These are phyloP conservation scores for Candida boleticola DNA, from an alignment of 805 yeast genomes.

Conservation along the genomic window DNA sequence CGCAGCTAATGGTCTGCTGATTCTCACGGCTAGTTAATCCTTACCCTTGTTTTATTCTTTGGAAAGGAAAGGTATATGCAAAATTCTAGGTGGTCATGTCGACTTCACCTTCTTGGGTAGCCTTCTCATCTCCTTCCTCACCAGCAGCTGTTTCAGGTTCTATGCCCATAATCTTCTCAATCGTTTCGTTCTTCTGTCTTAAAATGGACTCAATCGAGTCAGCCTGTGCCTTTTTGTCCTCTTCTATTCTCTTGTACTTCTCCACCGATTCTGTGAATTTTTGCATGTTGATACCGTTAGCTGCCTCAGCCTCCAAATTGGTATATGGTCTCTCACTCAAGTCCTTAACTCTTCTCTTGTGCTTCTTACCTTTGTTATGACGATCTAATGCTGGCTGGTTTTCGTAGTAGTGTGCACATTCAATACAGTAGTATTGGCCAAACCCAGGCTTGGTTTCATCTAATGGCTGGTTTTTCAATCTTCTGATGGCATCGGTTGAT, in stretches of 20 bases:
- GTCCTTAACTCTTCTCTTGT: conserved; percentile 80
- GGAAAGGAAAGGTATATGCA: too few relatives aligned
- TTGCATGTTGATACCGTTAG: conserved; percentile 72
- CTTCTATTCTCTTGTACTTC: conserved; percentile 48
- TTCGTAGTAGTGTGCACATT: conserved; percentile 91
- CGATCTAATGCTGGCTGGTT: conserved; percentile 67
- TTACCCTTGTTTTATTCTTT: too few relatives aligned
- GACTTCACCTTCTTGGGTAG: conserved; percentile 10
- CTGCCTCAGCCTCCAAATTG: conserved; percentile 86
- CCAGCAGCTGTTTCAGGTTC: conserved; percentile 9
- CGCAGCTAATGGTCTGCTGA: too few relatives aligned
- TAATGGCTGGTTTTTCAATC: conserved; percentile 73
- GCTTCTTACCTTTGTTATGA: conserved; percentile 75
- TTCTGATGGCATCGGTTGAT: conserved; percentile 57
- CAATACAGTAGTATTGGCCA: conserved; percentile 92
- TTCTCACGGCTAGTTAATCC: too few relatives aligned
- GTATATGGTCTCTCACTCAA: conserved; percentile 81
- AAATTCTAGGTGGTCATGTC: too few relatives aligned
- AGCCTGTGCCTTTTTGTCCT: conserved; percentile 40
- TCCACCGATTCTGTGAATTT: conserved; percentile 66
- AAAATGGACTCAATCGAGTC: conserved; percentile 37
- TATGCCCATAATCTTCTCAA: conserved; percentile 32
- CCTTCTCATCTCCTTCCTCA: conserved; percentile 5
- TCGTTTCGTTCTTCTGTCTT: conserved; percentile 35
- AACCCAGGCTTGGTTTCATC: conserved; percentile 92